phyloP scores from a whole-genome alignment of 371 early-diverging fungal genomes.

The Syncephalis fuscata region DNA sequence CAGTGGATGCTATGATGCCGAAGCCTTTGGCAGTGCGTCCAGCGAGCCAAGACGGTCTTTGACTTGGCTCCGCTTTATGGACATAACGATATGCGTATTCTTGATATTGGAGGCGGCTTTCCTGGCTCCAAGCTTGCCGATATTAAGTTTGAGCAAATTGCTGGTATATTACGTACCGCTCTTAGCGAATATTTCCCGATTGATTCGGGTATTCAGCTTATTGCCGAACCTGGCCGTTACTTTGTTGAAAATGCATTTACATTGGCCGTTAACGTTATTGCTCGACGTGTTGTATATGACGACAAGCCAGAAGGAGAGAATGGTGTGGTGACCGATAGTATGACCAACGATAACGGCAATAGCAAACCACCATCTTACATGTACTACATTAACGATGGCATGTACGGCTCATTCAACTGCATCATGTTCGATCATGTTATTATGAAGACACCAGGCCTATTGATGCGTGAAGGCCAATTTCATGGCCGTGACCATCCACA shows the following conservation, averaged over 20 bases:
- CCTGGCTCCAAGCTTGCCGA: slow-evolving; percentile 63
- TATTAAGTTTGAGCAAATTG: slow-evolving; percentile 72
- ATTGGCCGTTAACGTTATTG: slow-evolving; percentile 78
- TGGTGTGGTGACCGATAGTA: slow-evolving; percentile 1
- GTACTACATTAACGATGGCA: slow-evolving; percentile 97
- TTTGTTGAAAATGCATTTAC: slow-evolving; percentile 89
- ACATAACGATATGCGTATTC: slow-evolving; percentile 44
- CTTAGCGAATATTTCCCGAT: slow-evolving; percentile 67
- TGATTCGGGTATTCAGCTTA: slow-evolving; percentile 52
- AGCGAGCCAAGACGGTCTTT: slow-evolving; percentile 69
- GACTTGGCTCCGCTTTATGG: slow-evolving; percentile 64
- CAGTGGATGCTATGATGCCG: slow-evolving; percentile 78
- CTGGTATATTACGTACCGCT: slow-evolving; percentile 57
- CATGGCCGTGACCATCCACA: no score
- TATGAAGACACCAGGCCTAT: slow-evolving; percentile 20
- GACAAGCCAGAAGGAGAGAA: slow-evolving; percentile 8
- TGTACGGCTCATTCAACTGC: slow-evolving; percentile 96
- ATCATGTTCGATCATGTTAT: slow-evolving; percentile 91
- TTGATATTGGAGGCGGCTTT: slow-evolving; percentile 97
- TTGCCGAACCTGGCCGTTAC: slow-evolving; percentile 97
- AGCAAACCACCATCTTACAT: slow-evolving; percentile 53
- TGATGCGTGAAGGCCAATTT: no score
- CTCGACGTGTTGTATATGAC: slow-evolving; percentile 55
- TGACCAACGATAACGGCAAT: slow-evolving; percentile 5
- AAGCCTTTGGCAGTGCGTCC: slow-evolving; percentile 81